phyloP scores from a whole-genome alignment of 176 grass and related monocot genomes.

The Musa beccarii region DNA sequence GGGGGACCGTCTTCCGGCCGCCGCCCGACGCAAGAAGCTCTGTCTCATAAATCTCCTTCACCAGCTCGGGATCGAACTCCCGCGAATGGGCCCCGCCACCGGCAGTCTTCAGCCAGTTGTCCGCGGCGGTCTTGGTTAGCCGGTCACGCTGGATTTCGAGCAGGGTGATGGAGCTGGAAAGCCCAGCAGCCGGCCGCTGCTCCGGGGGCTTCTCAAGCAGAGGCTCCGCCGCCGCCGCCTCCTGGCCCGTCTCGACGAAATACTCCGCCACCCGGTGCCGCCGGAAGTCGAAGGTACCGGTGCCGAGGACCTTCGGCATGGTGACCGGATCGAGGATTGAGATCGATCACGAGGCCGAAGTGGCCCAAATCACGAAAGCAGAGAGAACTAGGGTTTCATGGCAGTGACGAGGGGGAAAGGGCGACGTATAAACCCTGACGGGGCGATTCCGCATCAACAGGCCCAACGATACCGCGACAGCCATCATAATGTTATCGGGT shows the following conservation, averaged over 20 bases:
- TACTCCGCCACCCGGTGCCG: slow-evolving; percentile 86
- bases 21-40: slow-evolving; percentile 53
- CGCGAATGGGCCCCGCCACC: not conserved
- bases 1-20: slow-evolving; percentile 66
- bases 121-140: slow-evolving; percentile 57
- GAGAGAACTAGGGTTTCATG: slow-evolving; percentile 1
- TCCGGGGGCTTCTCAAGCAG: slow-evolving; percentile 28
- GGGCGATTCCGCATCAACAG: not conserved
- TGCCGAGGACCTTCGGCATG: slow-evolving; percentile 97
- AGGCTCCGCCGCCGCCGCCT: not conserved
- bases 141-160: slow-evolving; percentile 88
- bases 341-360: not conserved
- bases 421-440: slow-evolving; percentile 6
- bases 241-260: slow-evolving; percentile 32
- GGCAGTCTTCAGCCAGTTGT: slow-evolving; percentile 50
- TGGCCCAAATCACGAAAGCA: not conserved
- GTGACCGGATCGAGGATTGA: not conserved
- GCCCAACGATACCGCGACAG: not conserved
- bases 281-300: slow-evolving; percentile 86
- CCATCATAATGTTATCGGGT: not conserved
- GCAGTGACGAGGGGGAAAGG: not conserved
- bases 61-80: slow-evolving; percentile 65
- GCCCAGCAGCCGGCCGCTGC: slow-evolving; percentile 19
- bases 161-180: slow-evolving; percentile 47
- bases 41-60: slow-evolving; percentile 64